Base-by-base conservation (phyloP, 495 filamentous ascomycete genomes). In the Glonium stellatum region DNA sequence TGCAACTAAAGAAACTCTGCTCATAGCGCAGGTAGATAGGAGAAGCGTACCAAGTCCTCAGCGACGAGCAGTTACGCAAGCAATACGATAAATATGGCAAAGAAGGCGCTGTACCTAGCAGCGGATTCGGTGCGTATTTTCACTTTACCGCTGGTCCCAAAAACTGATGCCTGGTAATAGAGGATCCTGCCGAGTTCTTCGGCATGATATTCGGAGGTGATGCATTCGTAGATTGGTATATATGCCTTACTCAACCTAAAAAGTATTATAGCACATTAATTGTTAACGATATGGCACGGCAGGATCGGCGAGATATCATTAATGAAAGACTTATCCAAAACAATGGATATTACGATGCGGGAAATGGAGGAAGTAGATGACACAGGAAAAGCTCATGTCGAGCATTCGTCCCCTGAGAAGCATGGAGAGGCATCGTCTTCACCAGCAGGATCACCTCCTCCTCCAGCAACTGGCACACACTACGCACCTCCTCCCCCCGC, bases 41-140 rank as follows among this genome's bases (percentile, higher is more conserved):
- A 57, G 95, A 97, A 76, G 93, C 93, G 44, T 99, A 99, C 72
- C 93, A 99, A 77, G 92, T 99, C 44, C 83, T 99, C 56, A 92
- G 87, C 67, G 86, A 95, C 70, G 75, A 84, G 55, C 87, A 95
- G 23, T 79, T 97, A 39, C 86, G 93, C 65, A 87, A 85, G 63
- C 84, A 88, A 71, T 99, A 99, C 77, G 93, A 99, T 74, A 93
- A 96, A 70, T 89, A 83, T 78, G 93, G 93, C 72, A 99, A 97
- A 75, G 92, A 97, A 60, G 82, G 85, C 54, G 90, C 92, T 0
- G 84, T 90, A 44, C 93, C 93, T 0, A 81, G 82, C 65, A 86
- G 87, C 66, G 93, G 93, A 61, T 99, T 99, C 73, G 88, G 89
- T 86, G 71, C 36, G 44, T 51, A 52, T 49, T 12, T n/a, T 10